A percentile compares a stretch with the other conserved stretches of the same genome.
phyloP scores from a whole-genome alignment of 2,329 filamentous ascomycete genomes.

The Tolypocladium paradoxum region DNA sequence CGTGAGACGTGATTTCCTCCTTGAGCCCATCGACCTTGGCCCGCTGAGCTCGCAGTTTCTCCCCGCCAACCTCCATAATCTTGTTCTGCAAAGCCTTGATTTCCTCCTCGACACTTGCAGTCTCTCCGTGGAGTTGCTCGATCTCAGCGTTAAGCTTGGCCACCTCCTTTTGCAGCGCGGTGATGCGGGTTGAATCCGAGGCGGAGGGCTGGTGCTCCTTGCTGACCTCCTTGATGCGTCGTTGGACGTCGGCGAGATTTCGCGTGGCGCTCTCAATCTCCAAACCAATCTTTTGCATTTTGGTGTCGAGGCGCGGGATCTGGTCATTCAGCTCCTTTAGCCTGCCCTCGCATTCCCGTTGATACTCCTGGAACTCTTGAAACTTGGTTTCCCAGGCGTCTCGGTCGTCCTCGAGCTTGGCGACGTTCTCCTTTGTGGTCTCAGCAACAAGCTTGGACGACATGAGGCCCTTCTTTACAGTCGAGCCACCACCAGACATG shows the following conservation, averaged over 20 bases:
- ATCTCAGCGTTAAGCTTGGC: constrained; percentile 65
- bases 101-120: constrained; percentile 81
- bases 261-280: constrained; percentile 80
- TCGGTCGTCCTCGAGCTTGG: constrained; percentile 76
- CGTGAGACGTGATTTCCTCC: constrained; percentile 69
- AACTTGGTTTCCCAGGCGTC: constrained; percentile 78
- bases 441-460: constrained; percentile 89
- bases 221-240: constrained; percentile 74
- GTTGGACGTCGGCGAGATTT: constrained; percentile 74
- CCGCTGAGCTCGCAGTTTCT: constrained; percentile 81
- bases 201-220: constrained; percentile 74
- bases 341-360: constrained; percentile 65
- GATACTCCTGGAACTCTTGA: constrained; percentile 73
- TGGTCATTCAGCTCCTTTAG: constrained; percentile 64
- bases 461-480: constrained; percentile 88
- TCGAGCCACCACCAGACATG: constrained; percentile 93
- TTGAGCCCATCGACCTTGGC: constrained; percentile 84
- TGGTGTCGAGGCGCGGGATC: constrained; percentile 77
- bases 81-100: constrained; percentile 90
- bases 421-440: constrained; percentile 76
- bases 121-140: constrained; percentile 70
- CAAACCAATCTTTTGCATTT: constrained; percentile 80
- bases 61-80: constrained; percentile 97
- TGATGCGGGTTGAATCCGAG: constrained; percentile 64
- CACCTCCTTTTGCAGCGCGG: constrained; percentile 67